Evolutionary conservation across 192 early-diverging fungal species (phyloP).

Genomic region (Gaertneriomyces semiglobifer): DNA sequence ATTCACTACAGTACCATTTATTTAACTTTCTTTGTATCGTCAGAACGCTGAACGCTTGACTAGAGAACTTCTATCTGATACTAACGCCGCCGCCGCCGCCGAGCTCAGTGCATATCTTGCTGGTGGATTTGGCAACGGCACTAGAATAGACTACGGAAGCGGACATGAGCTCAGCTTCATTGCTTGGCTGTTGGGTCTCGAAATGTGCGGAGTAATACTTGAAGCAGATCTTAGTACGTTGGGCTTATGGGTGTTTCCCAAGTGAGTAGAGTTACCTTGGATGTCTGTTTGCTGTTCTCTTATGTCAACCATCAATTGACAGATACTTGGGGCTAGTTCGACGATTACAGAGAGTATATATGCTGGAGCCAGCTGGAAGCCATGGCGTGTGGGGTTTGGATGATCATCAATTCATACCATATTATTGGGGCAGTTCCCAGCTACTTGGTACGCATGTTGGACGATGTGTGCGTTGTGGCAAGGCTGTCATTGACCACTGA

Average conservation of each 20-base stretch:
- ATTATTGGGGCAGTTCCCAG: constrained; percentile 89
- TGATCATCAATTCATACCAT: constrained; percentile 95
- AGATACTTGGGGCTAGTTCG: constrained; percentile 79
- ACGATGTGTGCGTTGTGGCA: too few species aligned
- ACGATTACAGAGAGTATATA: constrained; percentile 75
- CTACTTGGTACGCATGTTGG: constrained; percentile 53
- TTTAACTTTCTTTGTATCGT: not conserved
- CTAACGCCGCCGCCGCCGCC: constrained; percentile 46
- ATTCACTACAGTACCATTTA: not conserved
- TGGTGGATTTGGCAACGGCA: constrained; percentile 78
- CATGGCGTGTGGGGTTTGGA: constrained; percentile 96
- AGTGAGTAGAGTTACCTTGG: constrained; percentile 26
- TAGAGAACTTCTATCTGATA: constrained; percentile 30
- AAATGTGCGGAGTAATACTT: constrained; percentile 60
- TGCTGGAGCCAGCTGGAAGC: constrained; percentile 91
- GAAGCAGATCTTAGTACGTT: constrained; percentile 43
- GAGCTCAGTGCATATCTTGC: constrained; percentile 76
- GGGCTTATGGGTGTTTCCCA: constrained; percentile 56
- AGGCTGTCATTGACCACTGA: too few species aligned
- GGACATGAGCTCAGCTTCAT: constrained; percentile 93
- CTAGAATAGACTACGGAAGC: constrained; percentile 93
- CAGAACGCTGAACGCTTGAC: constrained; percentile 13
- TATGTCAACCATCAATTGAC: not conserved
- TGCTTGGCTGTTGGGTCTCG: constrained; percentile 78
- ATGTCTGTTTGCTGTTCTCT: not conserved